Conservation (phyloP, 2,329 filamentous ascomycete genomes). For the Knufia petricola region DNA sequence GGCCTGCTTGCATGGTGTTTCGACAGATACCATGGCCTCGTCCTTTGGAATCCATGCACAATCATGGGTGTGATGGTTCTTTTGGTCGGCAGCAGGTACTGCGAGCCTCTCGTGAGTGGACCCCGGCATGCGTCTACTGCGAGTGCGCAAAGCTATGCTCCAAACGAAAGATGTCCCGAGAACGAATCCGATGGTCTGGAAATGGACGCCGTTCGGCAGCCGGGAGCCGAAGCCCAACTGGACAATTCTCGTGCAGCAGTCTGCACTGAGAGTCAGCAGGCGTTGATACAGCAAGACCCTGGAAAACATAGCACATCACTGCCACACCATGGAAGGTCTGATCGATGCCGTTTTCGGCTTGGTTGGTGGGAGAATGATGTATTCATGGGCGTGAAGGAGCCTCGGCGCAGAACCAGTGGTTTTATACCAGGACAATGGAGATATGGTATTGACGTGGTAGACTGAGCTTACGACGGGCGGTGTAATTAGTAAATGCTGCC, state of each 20-base stretch:
- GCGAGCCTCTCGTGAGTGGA: not conserved
- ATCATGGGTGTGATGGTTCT: constrained; percentile 12
- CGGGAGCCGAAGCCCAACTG: too few relatives aligned
- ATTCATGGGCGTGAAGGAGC: not conserved
- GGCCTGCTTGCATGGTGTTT: constrained; percentile 6
- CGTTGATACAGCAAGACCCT: not conserved
- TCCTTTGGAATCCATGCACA: constrained; percentile 18
- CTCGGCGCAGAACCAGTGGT: not conserved
- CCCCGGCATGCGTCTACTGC: not conserved
- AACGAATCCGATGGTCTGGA: too few relatives aligned
- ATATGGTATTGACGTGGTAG: constrained; percentile 12
- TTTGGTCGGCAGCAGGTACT: constrained; percentile 14
- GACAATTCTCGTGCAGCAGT: too few relatives aligned
- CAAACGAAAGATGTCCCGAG: not conserved
- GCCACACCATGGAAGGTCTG: not conserved
- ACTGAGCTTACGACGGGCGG: too few relatives aligned
- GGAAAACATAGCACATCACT: not conserved
- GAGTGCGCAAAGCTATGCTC: not conserved
- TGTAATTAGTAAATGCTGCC: too few relatives aligned
- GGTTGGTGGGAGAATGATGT: constrained; percentile 7
- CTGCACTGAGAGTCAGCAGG: too few relatives aligned
- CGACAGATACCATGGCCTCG: not conserved
- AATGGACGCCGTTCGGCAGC: too few relatives aligned
- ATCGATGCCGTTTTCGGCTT: not conserved
- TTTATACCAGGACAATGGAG: not conserved